Conservation (phyloP, 257 asterid genomes). For the Thymus mandschuricus region DNA sequence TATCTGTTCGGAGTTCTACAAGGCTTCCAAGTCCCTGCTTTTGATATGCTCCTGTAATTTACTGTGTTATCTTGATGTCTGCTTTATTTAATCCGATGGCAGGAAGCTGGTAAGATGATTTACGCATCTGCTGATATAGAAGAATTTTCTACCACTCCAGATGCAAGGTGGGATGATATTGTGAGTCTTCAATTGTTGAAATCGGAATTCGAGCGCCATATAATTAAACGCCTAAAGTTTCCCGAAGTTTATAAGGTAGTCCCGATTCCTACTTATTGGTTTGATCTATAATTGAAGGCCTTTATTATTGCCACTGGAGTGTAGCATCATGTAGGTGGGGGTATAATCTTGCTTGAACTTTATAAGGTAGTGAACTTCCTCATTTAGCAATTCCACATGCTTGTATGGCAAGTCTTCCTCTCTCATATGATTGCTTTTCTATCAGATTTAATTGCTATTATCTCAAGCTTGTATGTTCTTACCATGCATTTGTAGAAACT, state of each 20-base stretch:
- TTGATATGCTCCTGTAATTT: background rate
- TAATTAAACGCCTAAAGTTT: constrained; percentile 61
- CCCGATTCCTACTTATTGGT: background rate
- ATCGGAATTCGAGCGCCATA: constrained; percentile 38
- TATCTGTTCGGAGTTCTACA: background rate
- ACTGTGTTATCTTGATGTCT: background rate
- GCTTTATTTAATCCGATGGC: background rate
- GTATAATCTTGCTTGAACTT: background rate
- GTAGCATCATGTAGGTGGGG: background rate
- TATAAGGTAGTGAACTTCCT: background rate
- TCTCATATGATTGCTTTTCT: background rate
- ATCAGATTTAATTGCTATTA: background rate
- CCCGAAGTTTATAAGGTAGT: constrained; percentile 72
- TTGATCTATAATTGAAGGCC: background rate
- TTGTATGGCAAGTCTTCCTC: background rate
- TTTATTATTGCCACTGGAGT: too few relatives aligned
- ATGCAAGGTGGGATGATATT: too few relatives aligned
- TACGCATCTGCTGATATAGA: too few relatives aligned
- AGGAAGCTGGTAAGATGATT: too few relatives aligned
- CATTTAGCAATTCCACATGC: background rate
- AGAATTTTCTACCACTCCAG: too few relatives aligned
- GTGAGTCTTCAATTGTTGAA: too few relatives aligned
- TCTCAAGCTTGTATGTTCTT: background rate
- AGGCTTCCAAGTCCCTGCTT: constrained; percentile 15
- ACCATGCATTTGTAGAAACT: background rate